These are phyloP conservation scores for Penicillium subrubescens DNA, from an alignment of 495 filamentous ascomycete genomes.

Conservation along the genomic window DNA sequence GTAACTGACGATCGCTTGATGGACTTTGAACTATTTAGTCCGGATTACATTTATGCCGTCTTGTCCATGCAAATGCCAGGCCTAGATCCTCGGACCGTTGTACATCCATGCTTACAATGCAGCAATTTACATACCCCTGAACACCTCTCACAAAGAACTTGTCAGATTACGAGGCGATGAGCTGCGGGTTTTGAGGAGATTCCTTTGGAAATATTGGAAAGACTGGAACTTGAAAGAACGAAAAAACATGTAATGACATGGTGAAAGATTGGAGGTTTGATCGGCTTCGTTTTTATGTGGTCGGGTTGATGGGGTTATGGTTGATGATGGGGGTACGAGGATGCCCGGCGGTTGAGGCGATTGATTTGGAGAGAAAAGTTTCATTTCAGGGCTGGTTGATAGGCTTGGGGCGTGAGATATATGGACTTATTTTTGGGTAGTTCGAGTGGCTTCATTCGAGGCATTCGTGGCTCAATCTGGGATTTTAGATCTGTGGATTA, in stretches of 20 bases:
- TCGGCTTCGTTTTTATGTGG: not conserved
- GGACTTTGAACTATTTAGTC: not conserved
- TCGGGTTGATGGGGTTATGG: slow-evolving; percentile 2
- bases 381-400: not conserved
- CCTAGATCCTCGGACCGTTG: not conserved
- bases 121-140: not conserved
- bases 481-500: too few species aligned
- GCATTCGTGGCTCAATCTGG: too few species aligned
- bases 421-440: not conserved
- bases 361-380: not conserved
- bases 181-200: not conserved
- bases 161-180: not conserved
- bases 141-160: slow-evolving; percentile 8
- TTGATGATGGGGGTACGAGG: not conserved
- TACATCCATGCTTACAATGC: not conserved
- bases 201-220: slow-evolving; percentile 1
- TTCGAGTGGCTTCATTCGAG: not conserved
- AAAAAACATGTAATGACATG: slow-evolving; percentile 4
- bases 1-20: not conserved
- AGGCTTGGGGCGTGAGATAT: not conserved
- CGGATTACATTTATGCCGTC: not conserved
- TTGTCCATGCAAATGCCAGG: not conserved
- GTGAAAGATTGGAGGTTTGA: not conserved
- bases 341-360: not conserved
- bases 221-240: not conserved